phyloP scores from a whole-genome alignment of 805 yeast genomes.

The Candida ascalaphidarum region DNA sequence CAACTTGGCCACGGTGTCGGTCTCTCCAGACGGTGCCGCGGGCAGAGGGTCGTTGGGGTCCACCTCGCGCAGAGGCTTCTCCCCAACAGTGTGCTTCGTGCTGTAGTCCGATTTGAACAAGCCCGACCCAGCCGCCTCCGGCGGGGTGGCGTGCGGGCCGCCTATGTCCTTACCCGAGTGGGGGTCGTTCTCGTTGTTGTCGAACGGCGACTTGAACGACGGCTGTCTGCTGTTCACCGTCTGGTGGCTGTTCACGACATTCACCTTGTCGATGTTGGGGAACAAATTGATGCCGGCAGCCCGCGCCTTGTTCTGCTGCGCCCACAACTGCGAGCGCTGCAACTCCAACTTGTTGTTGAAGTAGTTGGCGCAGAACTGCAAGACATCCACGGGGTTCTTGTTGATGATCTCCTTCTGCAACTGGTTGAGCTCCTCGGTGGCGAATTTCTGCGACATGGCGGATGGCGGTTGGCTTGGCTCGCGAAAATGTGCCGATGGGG shows the following conservation, averaged over 20 bases:
- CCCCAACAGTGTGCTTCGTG: neutral
- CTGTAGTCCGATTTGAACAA: slow-evolving; percentile 21
- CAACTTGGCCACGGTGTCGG: slow-evolving; percentile 14
- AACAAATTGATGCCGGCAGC: slow-evolving; percentile 43
- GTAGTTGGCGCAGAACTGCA: slow-evolving; percentile 71
- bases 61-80: slow-evolving; percentile 10
- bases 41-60: slow-evolving; percentile 18
- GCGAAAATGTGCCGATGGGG: too few species aligned
- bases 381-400: slow-evolving; percentile 55
- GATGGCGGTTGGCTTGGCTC: neutral
- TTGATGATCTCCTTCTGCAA: slow-evolving; percentile 47
- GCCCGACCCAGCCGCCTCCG: slow-evolving; percentile 1
- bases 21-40: slow-evolving; percentile 10
- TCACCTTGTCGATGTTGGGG: slow-evolving; percentile 27
- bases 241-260: slow-evolving; percentile 14
- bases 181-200: slow-evolving; percentile 51
- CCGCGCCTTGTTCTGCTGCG: slow-evolving; percentile 39
- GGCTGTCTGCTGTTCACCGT: slow-evolving; percentile 29
- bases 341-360: slow-evolving; percentile 55
- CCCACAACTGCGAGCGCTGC: slow-evolving; percentile 47
- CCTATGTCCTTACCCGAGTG: slow-evolving; percentile 34
- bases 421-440: slow-evolving; percentile 46
- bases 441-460: slow-evolving; percentile 5
- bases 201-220: slow-evolving; percentile 54
- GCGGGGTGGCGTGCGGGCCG: neutral